Conservation (phyloP, 257 asterid species). For the Cruciata laevipes region DNA sequence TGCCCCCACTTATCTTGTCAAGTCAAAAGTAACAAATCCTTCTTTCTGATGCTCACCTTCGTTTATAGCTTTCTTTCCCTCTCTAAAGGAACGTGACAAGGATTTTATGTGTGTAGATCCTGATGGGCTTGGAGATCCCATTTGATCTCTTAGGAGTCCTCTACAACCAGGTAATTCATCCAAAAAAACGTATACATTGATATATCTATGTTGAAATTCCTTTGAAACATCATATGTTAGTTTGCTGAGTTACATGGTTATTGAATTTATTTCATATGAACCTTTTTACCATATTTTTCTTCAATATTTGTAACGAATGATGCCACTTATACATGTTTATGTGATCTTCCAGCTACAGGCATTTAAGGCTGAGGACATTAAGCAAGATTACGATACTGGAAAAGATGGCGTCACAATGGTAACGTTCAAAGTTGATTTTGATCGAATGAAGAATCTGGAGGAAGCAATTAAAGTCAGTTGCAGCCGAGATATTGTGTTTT, state of each 20-base stretch:
- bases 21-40: slow-evolving; percentile 57
- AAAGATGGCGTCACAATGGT: slow-evolving; percentile 70
- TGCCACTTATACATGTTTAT: background rate
- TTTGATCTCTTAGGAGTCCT: slow-evolving; percentile 72
- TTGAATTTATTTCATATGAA: background rate
- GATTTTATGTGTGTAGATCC: slow-evolving; percentile 40
- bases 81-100: slow-evolving; percentile 2
- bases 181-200: background rate
- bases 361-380: slow-evolving; percentile 79
- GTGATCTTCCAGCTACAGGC: slow-evolving; percentile 62
- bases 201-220: background rate
- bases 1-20: slow-evolving; percentile 68
- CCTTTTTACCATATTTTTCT: background rate
- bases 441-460: slow-evolving; percentile 59
- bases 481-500: slow-evolving; percentile 74
- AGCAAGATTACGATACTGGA: slow-evolving; percentile 91
- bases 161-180: slow-evolving; percentile 71
- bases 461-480: slow-evolving; percentile 73
- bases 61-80: background rate
- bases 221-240: background rate
- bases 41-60: background rate
- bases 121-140: slow-evolving; percentile 80
- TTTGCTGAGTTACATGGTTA: background rate
- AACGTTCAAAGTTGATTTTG: slow-evolving; percentile 82
- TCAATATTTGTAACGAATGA: background rate